Evolutionary conservation across 495 filamentous ascomycete species (phyloP).

Genomic region (Xylaria intraflava): DNA sequence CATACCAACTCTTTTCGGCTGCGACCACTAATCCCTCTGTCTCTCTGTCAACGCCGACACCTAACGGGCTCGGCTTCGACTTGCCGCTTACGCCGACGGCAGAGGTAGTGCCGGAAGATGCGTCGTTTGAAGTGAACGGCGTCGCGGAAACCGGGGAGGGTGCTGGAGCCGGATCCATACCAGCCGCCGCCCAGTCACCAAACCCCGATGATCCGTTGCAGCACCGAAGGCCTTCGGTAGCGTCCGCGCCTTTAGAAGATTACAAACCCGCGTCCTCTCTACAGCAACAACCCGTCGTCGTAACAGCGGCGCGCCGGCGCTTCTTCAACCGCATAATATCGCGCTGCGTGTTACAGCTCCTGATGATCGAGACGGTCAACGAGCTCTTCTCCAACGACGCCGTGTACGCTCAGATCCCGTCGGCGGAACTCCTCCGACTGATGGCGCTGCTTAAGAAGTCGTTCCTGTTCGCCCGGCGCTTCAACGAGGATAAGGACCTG

Average conservation of each 20-base stretch:
- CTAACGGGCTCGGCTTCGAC: constrained; percentile 39
- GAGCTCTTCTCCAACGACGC: constrained; percentile 96
- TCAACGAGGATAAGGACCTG: constrained; percentile 95
- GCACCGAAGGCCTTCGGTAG: constrained; percentile 25
- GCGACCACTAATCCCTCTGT: constrained; percentile 52
- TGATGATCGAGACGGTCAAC: constrained; percentile 99
- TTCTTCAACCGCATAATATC: constrained; percentile 99
- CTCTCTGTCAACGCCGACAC: constrained; percentile 34
- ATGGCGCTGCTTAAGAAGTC: constrained; percentile 93
- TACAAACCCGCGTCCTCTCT: constrained; percentile 69
- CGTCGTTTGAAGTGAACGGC: constrained; percentile 59
- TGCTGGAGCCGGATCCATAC: constrained; percentile 20
- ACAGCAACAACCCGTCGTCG: constrained; percentile 80
- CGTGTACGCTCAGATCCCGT: constrained; percentile 90
- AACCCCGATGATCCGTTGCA: constrained; percentile 31
- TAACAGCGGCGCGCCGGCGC: constrained; percentile 85
- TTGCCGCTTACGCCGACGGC: constrained; percentile 34
- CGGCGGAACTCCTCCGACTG: constrained; percentile 74
- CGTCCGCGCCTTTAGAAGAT: constrained; percentile 65
- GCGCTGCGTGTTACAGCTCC: constrained; percentile 92
- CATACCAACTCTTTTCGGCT: constrained; percentile 87
- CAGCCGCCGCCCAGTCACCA: constrained; percentile 8
- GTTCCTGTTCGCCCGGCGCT: constrained; percentile 90
- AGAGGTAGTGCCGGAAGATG: constrained; percentile 42
- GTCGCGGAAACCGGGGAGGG: constrained; percentile 28